These are phyloP conservation scores for Penicillium sp. DNA, from an alignment of 2,329 filamentous ascomycete species.

Conservation along the genomic window DNA sequence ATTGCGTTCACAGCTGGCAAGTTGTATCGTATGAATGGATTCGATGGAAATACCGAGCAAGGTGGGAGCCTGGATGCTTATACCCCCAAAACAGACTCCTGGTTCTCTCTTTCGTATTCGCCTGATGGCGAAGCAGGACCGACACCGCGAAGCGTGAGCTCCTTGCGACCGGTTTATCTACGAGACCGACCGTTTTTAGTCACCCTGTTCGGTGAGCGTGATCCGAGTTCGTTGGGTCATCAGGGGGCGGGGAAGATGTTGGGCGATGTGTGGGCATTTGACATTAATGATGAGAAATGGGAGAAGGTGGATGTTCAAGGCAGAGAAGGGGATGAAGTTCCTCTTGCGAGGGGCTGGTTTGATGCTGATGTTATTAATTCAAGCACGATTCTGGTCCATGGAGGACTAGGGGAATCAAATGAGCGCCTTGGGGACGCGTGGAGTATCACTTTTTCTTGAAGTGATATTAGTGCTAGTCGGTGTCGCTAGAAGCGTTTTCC, in stretches of 20 bases:
- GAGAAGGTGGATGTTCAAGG: conserved; percentile 23
- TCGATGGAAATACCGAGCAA: conserved; percentile 63
- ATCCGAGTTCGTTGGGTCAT: conserved; percentile 51
- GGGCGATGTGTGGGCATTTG: conserved; percentile 48
- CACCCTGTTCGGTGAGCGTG: conserved; percentile 52
- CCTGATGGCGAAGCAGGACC: conserved; percentile 47
- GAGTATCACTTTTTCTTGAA: conserved; percentile 34
- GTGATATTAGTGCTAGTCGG: too few species aligned
- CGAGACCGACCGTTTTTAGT: conserved; percentile 38
- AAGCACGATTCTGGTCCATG: conserved; percentile 44
- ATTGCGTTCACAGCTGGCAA: conserved; percentile 60
- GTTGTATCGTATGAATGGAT: conserved; percentile 75
- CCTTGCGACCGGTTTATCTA: conserved; percentile 42
- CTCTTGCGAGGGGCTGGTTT: conserved; percentile 50
- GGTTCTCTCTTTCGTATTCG: conserved; percentile 30
- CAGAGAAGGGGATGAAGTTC: conserved; percentile 26
- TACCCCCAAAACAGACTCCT: conserved; percentile 35
- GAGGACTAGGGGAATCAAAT: conserved; percentile 51
- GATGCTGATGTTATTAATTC: conserved; percentile 44
- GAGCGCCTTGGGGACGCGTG: conserved; percentile 49
- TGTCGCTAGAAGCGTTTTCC: too few species aligned
- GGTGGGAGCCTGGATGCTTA: conserved; percentile 67
- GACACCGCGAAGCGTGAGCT: conserved; percentile 47
- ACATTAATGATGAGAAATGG: conserved; percentile 35
- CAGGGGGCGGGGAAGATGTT: conserved; percentile 55